Percentiles rank a stretch among this genome's conserved stretches.
Evolutionary conservation across 441 rosid genomes (phyloP).

Genomic region (Adansonia grandidieri): DNA sequence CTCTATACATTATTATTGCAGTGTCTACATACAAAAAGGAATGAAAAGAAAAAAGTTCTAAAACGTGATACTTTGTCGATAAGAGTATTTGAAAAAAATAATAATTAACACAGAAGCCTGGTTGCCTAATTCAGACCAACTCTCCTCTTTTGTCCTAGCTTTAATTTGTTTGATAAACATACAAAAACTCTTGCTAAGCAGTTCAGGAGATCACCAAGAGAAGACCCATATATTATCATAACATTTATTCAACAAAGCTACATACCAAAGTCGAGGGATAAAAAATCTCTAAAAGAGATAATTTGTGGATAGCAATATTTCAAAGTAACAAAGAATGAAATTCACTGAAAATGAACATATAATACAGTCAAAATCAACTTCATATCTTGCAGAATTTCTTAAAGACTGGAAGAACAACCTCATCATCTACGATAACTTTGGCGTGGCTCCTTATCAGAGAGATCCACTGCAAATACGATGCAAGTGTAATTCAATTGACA

Average conservation of each 20-base stretch:
- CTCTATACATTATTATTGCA: background rate
- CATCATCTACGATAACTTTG: constrained; percentile 75
- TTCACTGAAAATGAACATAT: constrained; percentile 9
- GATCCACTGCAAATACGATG: constrained; percentile 67
- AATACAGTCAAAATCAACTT: constrained; percentile 1
- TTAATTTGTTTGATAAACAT: background rate
- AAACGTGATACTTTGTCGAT: background rate
- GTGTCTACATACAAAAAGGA: background rate
- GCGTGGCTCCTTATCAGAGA: constrained; percentile 80
- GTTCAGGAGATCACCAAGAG: background rate
- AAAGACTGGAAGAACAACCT: constrained; percentile 63
- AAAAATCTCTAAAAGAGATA: constrained; percentile 11
- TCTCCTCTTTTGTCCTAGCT: background rate
- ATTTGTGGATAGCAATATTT: constrained; percentile 4
- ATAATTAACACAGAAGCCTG: background rate
- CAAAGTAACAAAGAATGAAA: background rate
- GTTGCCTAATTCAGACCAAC: background rate
- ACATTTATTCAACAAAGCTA: background rate
- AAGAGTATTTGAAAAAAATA: background rate
- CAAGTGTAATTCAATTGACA: constrained; percentile 25
- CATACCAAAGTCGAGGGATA: background rate
- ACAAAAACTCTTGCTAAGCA: background rate
- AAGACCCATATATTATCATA: background rate
- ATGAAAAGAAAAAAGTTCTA: background rate
- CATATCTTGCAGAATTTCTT: constrained; percentile 88